Evolutionary conservation across 208 protist genomes (phyloP), one percentile per base, ranked within the genome.

Genomic region (Porcisia deanei): DNA sequence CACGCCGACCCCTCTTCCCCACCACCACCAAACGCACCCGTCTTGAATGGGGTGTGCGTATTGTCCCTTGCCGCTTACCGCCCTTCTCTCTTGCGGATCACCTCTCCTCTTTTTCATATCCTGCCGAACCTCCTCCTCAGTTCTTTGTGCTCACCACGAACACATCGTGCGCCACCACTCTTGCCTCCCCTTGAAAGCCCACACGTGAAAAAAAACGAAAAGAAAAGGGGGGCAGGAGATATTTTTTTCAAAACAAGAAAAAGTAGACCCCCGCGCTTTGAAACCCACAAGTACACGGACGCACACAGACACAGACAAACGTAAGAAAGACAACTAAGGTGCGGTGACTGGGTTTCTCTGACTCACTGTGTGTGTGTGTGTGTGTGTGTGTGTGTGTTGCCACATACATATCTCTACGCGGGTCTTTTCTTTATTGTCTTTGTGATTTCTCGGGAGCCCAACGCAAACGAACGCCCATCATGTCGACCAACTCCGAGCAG

Each of bases 401-500:
- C 68, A 72, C 53, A 43, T 53, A 47, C 67, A 71, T 34, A 71
- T 25, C 7, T 30, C 16, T 45, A 59, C 1, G n/a, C 49, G 39
- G 8, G 37, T 54, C 39, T 55, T 25, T 14, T 30, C 12, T 30
- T n/a, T 49, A 41, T 49, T 3, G 9, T 57, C 49, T 57, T 67
- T 61, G 18, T 14, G 2, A 30, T 37, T 30, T 71, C 18, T 16
- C 43, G 8, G 30, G 30, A 18, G 66, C 66, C 25, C 30, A 18
- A 57, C 47, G 30, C 22, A 55, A 22, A 10, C 25, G 9, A n/a
- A 41, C 25, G 30, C 22, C 7, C 25, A 12, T 10, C 43, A 80
- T 73, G 53, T 39, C n/a, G 3, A 30, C 76, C 9, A 20, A 93
- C 68, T 82, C 76, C 39, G 88, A 88, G 45, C 73, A 92, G 70